Evolutionary conservation across 1,139 yeast species (phyloP), one percentile per base, ranked within the genome.

Genomic region (Scheffersomyces titani): DNA sequence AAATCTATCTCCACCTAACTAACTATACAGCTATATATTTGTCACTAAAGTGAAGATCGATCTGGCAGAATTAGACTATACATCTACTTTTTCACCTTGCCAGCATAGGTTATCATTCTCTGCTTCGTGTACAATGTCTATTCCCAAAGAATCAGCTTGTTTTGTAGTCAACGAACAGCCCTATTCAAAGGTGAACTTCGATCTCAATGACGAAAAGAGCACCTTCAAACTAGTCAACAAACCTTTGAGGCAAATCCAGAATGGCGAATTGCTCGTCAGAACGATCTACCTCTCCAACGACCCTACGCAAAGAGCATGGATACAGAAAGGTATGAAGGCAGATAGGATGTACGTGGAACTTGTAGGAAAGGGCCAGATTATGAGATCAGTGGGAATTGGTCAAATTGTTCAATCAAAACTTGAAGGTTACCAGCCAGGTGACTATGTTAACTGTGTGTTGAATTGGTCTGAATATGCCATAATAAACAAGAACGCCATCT

Each of bases 241-340:
- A 30, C 64, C 66, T 22, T 58, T 74, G 50, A 53, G 69, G 62
- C 54, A 59, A 61, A 65, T 84, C 54, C 63, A 75, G 57, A 78
- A 75, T 1, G 82, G 78, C 49, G 80, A 85, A 59, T 59, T 85
- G 6, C 71, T 84, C 45, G 74, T 85, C 30, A 80, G 83, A 67
- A 70, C 77, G 6, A 61, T 82, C 52, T 79, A 77, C 57, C 65
- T 86, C n/a, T 85, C 90, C 47, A 85, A 87, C 64, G 91, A 87
- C 66, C 90, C 91, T 18, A 83, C 88, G 11, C 90, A 86, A 67
- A 82, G 87, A 69, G 78, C 81, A 53, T 86, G 89, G 88, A 85
- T 86, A 53, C 76, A 75, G 57, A 76, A 76, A 57, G 75, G 70
- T 56, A 69, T 76, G 18, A 70, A 78, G 19, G 72, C 75, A 5